Evolutionary conservation across 768 basidiomycete species (phyloP), one percentile per base, ranked within the genome.

Genomic region (Cystofilobasidium bisporidii): DNA sequence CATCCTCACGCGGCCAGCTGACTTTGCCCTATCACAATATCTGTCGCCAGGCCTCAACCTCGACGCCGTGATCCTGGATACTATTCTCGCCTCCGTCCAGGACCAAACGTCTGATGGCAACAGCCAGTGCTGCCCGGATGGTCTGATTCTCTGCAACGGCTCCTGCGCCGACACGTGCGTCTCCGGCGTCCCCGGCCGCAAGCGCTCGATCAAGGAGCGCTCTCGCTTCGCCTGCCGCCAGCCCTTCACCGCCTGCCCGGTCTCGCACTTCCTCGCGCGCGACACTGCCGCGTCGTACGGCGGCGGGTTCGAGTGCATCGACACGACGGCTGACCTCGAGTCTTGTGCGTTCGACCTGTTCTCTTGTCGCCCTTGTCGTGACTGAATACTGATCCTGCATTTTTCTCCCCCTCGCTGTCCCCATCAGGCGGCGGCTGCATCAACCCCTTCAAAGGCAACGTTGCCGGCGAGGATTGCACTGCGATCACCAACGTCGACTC

Each of bases 371-470:
- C 18, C n/a, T 24, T 10, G 18, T 6, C 28, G 15, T 5, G 17
- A 6, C 41, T 12, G 10, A 22, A 17, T 1, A 36, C 26, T 17
- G 30, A 55, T 17, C 45, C 50, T 12, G 36, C 18, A 6, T 65
- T 22, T 22, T 10, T 36, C 32, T 14, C 33, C 24, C 6, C 36
- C 32, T 20, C 26, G 15, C 47, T 17, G 48, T n/a, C 22, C 1
- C 15, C 50, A n/a, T n/a, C n/a, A 72, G 71, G 74, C 65, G 75
- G 75, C 3, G 75, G 75, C 24, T 76, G 75, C 60, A 67, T 69
- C 12, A 33, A 61, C 56, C 64, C 67, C 33, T 56, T 56, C 53
- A 2, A 30, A 30, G 53, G 30, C 53, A 56, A 22, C 53, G 30
- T 30, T 8, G 53, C 53, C 36, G 50, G 65, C 22, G 41, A 61